These are phyloP conservation scores for Macrophomina pseudophaseolina DNA, from an alignment of 2,329 filamentous ascomycete species.

Conservation along the genomic window DNA sequence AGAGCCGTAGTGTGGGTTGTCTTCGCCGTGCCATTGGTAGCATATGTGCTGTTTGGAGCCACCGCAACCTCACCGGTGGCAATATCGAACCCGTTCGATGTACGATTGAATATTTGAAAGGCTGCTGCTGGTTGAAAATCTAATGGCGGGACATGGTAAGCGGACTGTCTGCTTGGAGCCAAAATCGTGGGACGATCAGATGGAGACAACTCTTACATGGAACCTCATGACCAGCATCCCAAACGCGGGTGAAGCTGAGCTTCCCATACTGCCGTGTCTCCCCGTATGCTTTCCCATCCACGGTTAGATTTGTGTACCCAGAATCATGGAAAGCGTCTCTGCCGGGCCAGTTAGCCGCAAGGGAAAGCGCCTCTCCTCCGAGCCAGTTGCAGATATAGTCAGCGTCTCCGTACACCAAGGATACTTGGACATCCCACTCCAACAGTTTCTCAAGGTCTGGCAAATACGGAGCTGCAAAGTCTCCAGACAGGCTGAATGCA, in stretches of 20 bases:
- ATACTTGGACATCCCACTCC: background rate
- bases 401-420: conserved; percentile 13
- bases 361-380: conserved; percentile 8
- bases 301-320: conserved; percentile 73
- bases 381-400: conserved; percentile 26
- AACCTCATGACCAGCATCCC: conserved; percentile 59
- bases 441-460: background rate
- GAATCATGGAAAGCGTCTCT: conserved; percentile 62
- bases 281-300: conserved; percentile 66
- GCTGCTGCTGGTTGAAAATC: conserved; percentile 53
- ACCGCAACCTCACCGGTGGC: conserved; percentile 51
- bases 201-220: too few relatives aligned
- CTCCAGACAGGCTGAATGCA: conserved; percentile 47
- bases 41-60: conserved; percentile 8
- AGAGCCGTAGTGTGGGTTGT: background rate
- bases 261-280: conserved; percentile 78
- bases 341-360: conserved; percentile 52
- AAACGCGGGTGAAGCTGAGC: conserved; percentile 57
- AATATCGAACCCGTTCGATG: conserved; percentile 55
- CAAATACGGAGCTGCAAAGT: conserved; percentile 50
- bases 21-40: background rate
- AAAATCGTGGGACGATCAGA: too few relatives aligned
- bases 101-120: conserved; percentile 57
- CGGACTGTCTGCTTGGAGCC: background rate
- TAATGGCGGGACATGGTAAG: background rate